Percentiles rank a stretch among this genome's conserved stretches.
These are phyloP conservation scores for Pseudozyma hubeiensis DNA, from an alignment of 1,284 basidiomycete genomes.

Conservation along the genomic window DNA sequence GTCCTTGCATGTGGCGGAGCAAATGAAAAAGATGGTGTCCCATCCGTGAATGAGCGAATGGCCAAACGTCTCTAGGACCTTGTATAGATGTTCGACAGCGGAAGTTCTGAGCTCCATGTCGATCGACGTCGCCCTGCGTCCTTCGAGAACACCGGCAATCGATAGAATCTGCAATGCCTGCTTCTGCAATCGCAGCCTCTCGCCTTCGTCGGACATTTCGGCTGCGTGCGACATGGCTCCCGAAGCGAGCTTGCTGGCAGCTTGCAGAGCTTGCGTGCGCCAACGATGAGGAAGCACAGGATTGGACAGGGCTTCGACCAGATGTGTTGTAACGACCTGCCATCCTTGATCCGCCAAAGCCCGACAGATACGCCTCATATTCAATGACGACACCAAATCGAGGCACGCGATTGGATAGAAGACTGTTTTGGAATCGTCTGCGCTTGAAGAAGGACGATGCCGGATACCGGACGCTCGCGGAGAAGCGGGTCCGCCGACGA, in stretches of 20 bases:
- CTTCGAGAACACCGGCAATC: constrained; percentile 79
- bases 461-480: constrained; percentile 24
- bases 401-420: constrained; percentile 85
- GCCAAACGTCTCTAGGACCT: constrained; percentile 85
- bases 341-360: constrained; percentile 84
- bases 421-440: not conserved
- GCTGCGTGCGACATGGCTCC: constrained; percentile 73
- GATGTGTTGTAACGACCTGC: constrained; percentile 81
- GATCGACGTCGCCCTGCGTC: constrained; percentile 62
- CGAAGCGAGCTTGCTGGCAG: constrained; percentile 74
- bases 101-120: constrained; percentile 81
- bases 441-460: constrained; percentile 2
- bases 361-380: constrained; percentile 85
- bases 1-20: constrained; percentile 50
- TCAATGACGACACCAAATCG: constrained; percentile 81
- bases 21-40: constrained; percentile 89
- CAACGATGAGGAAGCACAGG: constrained; percentile 79
- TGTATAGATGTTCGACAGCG: constrained; percentile 87
- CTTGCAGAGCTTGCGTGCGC: constrained; percentile 85
- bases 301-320: constrained; percentile 80
- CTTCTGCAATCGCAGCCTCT: constrained; percentile 78
- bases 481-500: constrained; percentile 7
- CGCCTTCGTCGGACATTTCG: constrained; percentile 32
- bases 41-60: constrained; percentile 91
- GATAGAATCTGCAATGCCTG: constrained; percentile 85